Evolutionary conservation across 2,329 filamentous ascomycete species (phyloP).

Genomic region (Alternaria incomplexa): DNA sequence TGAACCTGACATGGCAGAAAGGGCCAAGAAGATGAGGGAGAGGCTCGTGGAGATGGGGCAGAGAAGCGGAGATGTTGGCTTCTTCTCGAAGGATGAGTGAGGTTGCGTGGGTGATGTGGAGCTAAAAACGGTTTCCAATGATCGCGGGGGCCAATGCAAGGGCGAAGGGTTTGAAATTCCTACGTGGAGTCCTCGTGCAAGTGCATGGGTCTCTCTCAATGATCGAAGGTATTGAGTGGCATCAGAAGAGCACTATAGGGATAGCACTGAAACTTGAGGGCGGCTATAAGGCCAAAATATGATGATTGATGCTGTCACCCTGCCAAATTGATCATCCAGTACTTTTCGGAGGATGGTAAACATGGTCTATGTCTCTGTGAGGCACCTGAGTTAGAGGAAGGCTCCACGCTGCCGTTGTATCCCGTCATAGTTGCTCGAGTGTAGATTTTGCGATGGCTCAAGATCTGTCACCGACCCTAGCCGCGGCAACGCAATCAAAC

Average conservation of each 20-base stretch:
- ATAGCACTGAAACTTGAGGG: background rate
- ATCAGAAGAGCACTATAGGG: background rate
- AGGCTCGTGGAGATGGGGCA: slow-evolving; percentile 67
- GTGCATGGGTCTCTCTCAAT: background rate
- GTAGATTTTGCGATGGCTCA: background rate
- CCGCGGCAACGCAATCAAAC: background rate
- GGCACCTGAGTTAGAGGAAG: background rate
- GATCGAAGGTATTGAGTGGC: background rate
- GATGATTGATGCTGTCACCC: background rate
- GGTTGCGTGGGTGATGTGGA: background rate
- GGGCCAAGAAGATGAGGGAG: slow-evolving; percentile 69
- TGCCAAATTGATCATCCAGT: background rate
- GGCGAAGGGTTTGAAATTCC: background rate
- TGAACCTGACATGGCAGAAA: slow-evolving; percentile 62
- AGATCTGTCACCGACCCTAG: background rate
- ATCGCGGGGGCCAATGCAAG: background rate
- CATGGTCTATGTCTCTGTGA: background rate
- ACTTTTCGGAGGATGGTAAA: background rate
- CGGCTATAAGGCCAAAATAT: background rate
- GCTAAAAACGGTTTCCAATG: background rate
- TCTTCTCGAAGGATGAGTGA: slow-evolving; percentile 46
- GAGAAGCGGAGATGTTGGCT: slow-evolving; percentile 68
- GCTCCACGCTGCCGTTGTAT: background rate
- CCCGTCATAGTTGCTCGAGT: background rate
- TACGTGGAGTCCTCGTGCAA: background rate